Conservation (phyloP, 768 basidiomycete genomes). For the Macrolepiota dolichaula region DNA sequence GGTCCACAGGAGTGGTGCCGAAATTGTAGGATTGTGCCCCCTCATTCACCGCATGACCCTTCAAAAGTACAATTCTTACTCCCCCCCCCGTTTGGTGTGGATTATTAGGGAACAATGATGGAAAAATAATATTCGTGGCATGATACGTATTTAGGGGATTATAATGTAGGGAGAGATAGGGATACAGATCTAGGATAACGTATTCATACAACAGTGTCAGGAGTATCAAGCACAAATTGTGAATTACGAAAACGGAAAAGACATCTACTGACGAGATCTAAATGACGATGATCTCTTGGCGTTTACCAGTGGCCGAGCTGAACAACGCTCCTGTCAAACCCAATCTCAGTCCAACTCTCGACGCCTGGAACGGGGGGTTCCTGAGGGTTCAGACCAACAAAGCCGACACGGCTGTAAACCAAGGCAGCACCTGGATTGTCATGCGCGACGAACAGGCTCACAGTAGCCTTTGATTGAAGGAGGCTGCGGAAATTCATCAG, state of each 20-base stretch:
- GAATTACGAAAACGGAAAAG: background rate
- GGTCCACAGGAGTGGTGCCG: background rate
- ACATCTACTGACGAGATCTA: background rate
- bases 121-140: no score
- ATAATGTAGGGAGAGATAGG: background rate
- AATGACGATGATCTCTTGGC: background rate
- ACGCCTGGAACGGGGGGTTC: conserved; percentile 34
- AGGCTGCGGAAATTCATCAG: conserved; percentile 24
- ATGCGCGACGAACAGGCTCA: conserved; percentile 68
- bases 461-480: conserved; percentile 33
- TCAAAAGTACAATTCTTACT: no score
- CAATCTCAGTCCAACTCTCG: conserved; percentile 58
- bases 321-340: conserved; percentile 47
- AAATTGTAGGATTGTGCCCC: no score
- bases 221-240: background rate
- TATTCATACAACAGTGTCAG: background rate
- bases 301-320: conserved; percentile 66
- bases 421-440: conserved; percentile 42
- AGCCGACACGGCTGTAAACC: conserved; percentile 67
- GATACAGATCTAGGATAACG: background rate
- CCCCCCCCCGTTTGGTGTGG: no score
- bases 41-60: no score
- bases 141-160: no score
- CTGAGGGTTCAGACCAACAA: conserved; percentile 44
- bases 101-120: no score